Evolutionary conservation across 2,329 filamentous ascomycete genomes (phyloP), one percentile per base, ranked within the genome.

Genomic region (Botrytis paeoniae): DNA sequence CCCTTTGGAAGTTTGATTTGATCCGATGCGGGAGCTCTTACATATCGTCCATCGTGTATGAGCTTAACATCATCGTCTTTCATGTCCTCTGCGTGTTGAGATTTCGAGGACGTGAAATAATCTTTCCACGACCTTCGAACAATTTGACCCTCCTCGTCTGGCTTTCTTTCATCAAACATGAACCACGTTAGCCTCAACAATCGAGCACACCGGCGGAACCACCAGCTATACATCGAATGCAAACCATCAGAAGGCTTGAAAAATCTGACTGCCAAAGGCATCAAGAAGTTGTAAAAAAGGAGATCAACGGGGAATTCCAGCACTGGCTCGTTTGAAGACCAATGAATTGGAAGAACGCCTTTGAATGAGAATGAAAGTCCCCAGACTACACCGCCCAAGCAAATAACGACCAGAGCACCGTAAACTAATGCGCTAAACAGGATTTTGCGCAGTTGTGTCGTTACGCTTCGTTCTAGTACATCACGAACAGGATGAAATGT

Each of bases 401-500:
- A 99, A 39, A 98, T 84, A 57, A 98, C 92, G 72, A 99, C 95
- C 70, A 99, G 85, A 0, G 93, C 94, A 48, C 96, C 97, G 78
- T 99, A 99, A 3, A 99, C 95, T 73, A 98, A 89, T 25, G 95
- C 97, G 75, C 95, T 98, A 80, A 98, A 98, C 3, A 95, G 88
- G 66, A 99, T 99, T 83, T 99, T 99, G 72, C 95, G 91, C 48
- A 99, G 88, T 82, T 99, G 96, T 0, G 95, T 97, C 20, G 92
- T 91, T 66, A 99, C 92, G 78, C 92, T 97, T 48, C 96, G 91
- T 82, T 99, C 96, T 29, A 99, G 87, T 20, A 99, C 96, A 82
- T 99, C 96, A 54, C 97, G 93, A 8, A 99, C 95, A 0, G 96
- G 96, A 81, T 99, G 96, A 82, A 99, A 99, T 20, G 96, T 97